These are phyloP conservation scores for Truncatella angustata DNA, from an alignment of 2,329 filamentous ascomycete species.

Conservation along the genomic window DNA sequence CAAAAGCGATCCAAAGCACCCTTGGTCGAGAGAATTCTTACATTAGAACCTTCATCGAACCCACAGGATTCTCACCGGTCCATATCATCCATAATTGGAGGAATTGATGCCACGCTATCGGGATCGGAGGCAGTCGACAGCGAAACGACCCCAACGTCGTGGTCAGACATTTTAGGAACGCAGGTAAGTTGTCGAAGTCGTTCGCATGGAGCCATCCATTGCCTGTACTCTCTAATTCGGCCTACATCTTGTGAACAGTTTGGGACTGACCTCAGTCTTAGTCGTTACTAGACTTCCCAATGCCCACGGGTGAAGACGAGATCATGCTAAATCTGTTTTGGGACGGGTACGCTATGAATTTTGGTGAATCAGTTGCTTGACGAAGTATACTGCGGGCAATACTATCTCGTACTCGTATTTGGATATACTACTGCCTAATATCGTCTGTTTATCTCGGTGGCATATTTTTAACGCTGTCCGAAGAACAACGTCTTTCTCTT, in stretches of 20 bases:
- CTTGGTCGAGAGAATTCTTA: not conserved
- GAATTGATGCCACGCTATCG: not conserved
- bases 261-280: not conserved
- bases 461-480: too few relatives aligned
- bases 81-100: not conserved
- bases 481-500: too few relatives aligned
- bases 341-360: constrained; percentile 7
- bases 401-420: too few relatives aligned
- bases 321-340: constrained; percentile 6
- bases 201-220: not conserved
- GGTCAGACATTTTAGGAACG: not conserved
- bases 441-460: too few relatives aligned
- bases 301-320: constrained; percentile 2
- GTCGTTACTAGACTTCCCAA: not conserved
- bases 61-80: not conserved
- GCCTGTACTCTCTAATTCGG: not conserved
- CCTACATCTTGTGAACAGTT: not conserved
- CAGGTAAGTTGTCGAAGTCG: not conserved
- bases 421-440: too few relatives aligned
- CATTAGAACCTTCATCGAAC: not conserved
- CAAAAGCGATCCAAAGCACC: constrained; percentile 1
- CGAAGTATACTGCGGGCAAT: not conserved
- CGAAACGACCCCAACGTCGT: not conserved
- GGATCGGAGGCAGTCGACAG: not conserved
- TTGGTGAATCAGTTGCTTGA: not conserved